Conservation (phyloP, 2,329 filamentous ascomycete genomes). For the Thermothelomyces thermophilus region DNA sequence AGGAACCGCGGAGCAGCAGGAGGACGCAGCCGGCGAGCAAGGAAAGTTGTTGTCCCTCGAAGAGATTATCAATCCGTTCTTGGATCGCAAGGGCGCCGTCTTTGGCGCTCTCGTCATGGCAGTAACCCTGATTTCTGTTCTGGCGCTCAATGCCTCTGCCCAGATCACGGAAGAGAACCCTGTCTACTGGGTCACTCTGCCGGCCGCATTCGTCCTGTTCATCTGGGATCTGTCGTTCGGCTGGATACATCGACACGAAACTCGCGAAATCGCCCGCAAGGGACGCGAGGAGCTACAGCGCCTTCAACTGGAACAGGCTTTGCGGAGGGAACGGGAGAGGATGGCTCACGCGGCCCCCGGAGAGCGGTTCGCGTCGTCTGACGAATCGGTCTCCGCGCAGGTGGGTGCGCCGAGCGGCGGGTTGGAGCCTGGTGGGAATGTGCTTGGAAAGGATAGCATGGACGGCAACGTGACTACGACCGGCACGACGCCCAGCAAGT, state of each 20-base stretch:
- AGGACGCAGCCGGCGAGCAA: conserved; percentile 42
- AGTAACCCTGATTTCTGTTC: conserved; percentile 56
- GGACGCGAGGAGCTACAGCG: conserved; percentile 45
- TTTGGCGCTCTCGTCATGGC: conserved; percentile 63
- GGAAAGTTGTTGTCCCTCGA: conserved; percentile 55
- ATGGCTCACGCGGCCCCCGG: neutral
- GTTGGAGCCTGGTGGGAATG: neutral
- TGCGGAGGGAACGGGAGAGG: conserved; percentile 7
- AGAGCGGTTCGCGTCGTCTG: neutral
- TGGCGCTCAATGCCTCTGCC: conserved; percentile 58
- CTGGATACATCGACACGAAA: conserved; percentile 57
- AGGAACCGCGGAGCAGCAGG: conserved; percentile 47
- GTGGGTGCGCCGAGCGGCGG: neutral
- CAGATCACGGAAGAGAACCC: conserved; percentile 44
- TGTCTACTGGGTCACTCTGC: conserved; percentile 63
- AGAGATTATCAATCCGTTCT: conserved; percentile 69
- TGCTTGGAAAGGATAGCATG: neutral
- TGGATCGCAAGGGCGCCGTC: conserved; percentile 59
- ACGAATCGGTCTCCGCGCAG: neutral
- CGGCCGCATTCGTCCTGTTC: conserved; percentile 62
- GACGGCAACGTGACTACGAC: conserved; percentile 1
- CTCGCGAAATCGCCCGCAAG: conserved; percentile 53
- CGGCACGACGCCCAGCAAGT: neutral
- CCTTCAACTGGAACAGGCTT: conserved; percentile 34
- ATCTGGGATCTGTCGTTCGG: conserved; percentile 59